Conservation (phyloP, 805 yeast species). For the Zygosaccharomyces kombuchaensis region DNA sequence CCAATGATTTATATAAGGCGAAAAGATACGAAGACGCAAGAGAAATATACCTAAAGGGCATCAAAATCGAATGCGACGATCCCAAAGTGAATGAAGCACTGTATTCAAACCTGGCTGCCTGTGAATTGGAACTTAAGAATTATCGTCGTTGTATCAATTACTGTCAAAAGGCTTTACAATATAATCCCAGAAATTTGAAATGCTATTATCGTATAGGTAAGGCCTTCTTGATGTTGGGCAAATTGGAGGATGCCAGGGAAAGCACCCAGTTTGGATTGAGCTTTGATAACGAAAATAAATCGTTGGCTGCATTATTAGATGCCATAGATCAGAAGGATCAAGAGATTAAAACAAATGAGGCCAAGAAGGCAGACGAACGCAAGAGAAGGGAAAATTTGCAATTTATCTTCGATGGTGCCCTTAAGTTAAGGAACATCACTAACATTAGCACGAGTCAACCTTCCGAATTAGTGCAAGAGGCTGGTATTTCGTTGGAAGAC, state of each 20-base stretch:
- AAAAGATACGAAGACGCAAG: conserved; percentile 75
- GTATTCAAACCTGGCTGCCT: conserved; percentile 81
- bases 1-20: conserved; percentile 76
- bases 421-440: conserved; percentile 53
- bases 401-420: conserved; percentile 51
- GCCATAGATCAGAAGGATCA: conserved; percentile 41
- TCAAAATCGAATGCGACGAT: conserved; percentile 63
- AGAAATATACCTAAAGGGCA: conserved; percentile 72
- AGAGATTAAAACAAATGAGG: conserved; percentile 32
- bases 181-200: conserved; percentile 69
- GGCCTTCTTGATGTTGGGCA: conserved; percentile 67
- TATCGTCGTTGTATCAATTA: conserved; percentile 84
- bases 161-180: conserved; percentile 62
- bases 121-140: conserved; percentile 80
- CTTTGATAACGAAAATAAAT: conserved; percentile 55
- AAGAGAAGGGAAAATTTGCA: conserved; percentile 39
- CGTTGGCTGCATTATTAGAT: conserved; percentile 45
- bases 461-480: conserved; percentile 51
- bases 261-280: conserved; percentile 61
- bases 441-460: conserved; percentile 49
- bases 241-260: conserved; percentile 66
- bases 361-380: conserved; percentile 18
- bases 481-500: conserved; percentile 57
- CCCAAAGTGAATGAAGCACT: conserved; percentile 55
- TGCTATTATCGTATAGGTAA: conserved; percentile 82